Conservation (phyloP, 2,329 filamentous ascomycete genomes). For the Monilinia laxa region DNA sequence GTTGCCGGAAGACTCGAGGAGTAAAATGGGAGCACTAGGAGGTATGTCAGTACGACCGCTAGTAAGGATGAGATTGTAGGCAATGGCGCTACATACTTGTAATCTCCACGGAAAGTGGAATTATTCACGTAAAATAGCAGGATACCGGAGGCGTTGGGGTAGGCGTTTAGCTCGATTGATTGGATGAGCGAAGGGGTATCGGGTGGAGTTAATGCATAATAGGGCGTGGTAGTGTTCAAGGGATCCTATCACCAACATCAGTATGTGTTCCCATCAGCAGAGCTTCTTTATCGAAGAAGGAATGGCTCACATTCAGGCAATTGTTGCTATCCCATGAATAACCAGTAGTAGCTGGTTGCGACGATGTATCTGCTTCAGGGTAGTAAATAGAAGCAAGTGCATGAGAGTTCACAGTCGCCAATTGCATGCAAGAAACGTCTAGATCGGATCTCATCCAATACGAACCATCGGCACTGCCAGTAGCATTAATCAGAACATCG, state of each 20-base stretch:
- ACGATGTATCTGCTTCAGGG: not conserved
- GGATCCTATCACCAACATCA: not conserved
- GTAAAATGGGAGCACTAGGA: no score
- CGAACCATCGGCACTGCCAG: conserved; percentile 46
- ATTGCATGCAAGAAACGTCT: conserved; percentile 48
- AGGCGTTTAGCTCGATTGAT: no score
- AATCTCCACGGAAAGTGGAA: no score
- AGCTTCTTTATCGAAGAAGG: not conserved
- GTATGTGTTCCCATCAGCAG: not conserved
- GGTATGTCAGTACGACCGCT: no score
- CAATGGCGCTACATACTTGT: no score
- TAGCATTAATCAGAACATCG: conserved; percentile 48
- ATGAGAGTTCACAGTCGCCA: conserved; percentile 46
- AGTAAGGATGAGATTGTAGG: no score
- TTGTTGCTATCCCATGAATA: conserved; percentile 5
- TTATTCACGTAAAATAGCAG: no score
- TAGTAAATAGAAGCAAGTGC: conserved; percentile 54
- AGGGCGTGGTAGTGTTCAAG: conserved; percentile 1
- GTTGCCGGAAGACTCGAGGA: no score
- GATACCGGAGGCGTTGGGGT: no score
- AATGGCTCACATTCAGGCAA: conserved; percentile 6
- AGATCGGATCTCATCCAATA: conserved; percentile 61
- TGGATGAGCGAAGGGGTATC: no score
- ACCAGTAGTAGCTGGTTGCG: not conserved
- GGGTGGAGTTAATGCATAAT: no score